Evolutionary conservation across 1,284 basidiomycete species (phyloP), one percentile per base, ranked within the genome.

Genomic region (Schizophyllum commune): DNA sequence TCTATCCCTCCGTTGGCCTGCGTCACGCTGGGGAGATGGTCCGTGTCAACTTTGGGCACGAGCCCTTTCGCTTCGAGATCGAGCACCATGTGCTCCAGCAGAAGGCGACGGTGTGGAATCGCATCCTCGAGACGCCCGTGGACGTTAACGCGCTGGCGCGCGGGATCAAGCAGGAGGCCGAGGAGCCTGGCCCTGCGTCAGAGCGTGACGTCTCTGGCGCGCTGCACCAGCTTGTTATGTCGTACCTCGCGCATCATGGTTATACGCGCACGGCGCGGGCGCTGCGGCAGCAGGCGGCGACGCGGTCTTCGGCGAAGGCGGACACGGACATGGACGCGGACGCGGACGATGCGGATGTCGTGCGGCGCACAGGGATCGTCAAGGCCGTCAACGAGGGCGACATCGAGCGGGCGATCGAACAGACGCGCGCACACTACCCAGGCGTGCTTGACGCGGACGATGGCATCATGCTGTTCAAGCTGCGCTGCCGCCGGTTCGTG

Each of bases 1-100:
- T 96, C 27, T 93, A 88, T 70, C 94, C 95, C 3, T 85, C 91
- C n/a, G 82, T 96, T 58, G 95, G 94, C 9, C 78, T 98, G 62
- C 89, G 91, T 58, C 88, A 93, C 65, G 75, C 79, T 1, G 78
- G 82, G 52, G 92, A 95, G 72, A 77, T 82, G 20, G 76, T 94
- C 55, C 83, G 84, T 56, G 87, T 88, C 68, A 96, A 97, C 75
- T 95, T 97, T 71, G 91, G 92, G 6, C 87, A 90, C 63, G 84
- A 87, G 17, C 82, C 86, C 1, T 98, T 97, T 82, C 81, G 78
- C 68, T 97, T 85, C 71, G 93, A 96, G 71, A 96, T 98, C 69
- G 88, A 92, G 61, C 83, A 85, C 59, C 84, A 94, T 68, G 88
- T 91, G 32, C 82, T 85, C 64, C 83, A 86, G 63, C 82, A 82